Evolutionary conservation across 495 filamentous ascomycete genomes (phyloP), one percentile per base, ranked within the genome.

Genomic region (Rostrohypoxylon terebratum): DNA sequence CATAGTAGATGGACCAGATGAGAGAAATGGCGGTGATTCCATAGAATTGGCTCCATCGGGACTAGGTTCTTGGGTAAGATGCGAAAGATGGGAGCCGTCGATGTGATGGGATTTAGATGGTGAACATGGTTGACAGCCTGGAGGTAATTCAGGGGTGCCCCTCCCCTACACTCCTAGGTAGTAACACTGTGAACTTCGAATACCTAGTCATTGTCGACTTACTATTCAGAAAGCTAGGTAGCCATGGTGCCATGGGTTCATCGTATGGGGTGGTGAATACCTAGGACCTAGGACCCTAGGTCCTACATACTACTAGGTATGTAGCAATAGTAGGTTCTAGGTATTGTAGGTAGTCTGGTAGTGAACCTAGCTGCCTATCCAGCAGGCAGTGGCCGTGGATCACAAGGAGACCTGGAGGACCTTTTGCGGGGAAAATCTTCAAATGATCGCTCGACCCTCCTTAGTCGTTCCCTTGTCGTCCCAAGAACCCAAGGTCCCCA

Each of bases 21-120:
- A 40, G 59, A 62, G 69, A 73, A 68, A 73, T 73, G 25, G 65
- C 66, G 63, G 66, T 70, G 63, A 63, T 69, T 53, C 44, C 31
- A 16, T n/a, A 21, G 13, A 20, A 47, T 23, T 8, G 54, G 11
- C 60, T 62, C 65, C 59, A 68, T 63, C 64, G 10, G 63, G 70
- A 67, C 23, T 66, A 69, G 60, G 33, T 48, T 21, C 25, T n/a
- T 45, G 42, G 47, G 47, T 21, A 25, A 50, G 47, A 65, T 36
- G 31, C 11, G 9, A 51, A 51, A 51, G 23, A 51, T 54, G 50
- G 40, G 34, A 40, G 5, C 47, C 23, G 48, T 55, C 38, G 62
- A 61, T 25, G 55, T 57, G 62, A 71, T 66, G 40, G 60, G 59
- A 42, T 65, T 65, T 68, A 54, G 69, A 63, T 40, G 40, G 25